Evolutionary conservation across 495 filamentous ascomycete species (phyloP), one percentile per base, ranked within the genome.

Genomic region (Baudoinia panamericana): DNA sequence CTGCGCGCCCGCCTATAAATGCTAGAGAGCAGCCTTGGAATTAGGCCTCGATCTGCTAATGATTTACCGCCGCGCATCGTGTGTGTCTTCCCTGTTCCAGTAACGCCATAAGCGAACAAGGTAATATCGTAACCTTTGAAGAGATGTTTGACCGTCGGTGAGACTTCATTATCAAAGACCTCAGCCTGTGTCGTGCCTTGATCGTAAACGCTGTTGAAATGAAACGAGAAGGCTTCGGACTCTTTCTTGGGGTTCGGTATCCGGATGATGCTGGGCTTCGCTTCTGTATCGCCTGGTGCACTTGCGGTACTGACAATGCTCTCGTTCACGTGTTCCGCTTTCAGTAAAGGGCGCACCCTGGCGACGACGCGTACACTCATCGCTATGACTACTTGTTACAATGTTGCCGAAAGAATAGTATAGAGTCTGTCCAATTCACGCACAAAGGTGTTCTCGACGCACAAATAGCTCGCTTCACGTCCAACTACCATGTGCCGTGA

Each of bases 241-340:
- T 82, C 81, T 46, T 95, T 94, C 64, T 87, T 93, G 0, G 88
- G 87, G 59, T 84, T 96, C 16, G 90, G 90, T 53, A 97, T 93
- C 48, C 82, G 79, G 48, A 97, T 75, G 10, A 86, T 59, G 9
- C 74, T 87, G 5, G 65, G 58, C 47, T 58, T 69, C 8, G 73
- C 71, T 25, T 80, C 72, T 30, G 58, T 57, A n/a, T 56, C 54
- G 25, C 39, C 42, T 1, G 48, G 39, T 4, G 41, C 31, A 7
- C 56, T 43, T 16, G 53, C 55, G 0, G 78, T 72, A 15, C 66
- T 72, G 35, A 97, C 76, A 52, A 97, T 93, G 51, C 78, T 68
- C 58, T 97, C 88, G 53, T 78, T 73, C 46, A 82, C 81, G 7
- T 76, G 65, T 62, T 95, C 90, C 27, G 75, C 72, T 50, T 81